Evolutionary conservation across 2,329 filamentous ascomycete genomes (phyloP).

Genomic region (Dactylellina drechsleri): DNA sequence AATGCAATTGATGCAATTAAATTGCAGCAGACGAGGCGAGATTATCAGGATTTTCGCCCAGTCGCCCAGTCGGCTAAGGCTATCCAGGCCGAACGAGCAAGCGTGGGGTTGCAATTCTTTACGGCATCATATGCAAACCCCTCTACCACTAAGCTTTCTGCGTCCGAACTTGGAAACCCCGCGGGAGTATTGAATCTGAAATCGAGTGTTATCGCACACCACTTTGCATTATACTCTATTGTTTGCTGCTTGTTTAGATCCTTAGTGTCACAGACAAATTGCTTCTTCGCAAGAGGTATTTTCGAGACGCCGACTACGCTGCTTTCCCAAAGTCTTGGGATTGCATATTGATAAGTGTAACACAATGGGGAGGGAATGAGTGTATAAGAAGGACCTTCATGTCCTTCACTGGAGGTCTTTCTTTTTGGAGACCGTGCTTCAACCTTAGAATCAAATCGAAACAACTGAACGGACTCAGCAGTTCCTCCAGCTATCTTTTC

Average conservation of each 20-base stretch:
- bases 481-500: not conserved
- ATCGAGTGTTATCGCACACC: slow-evolving; percentile 21
- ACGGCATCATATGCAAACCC: slow-evolving; percentile 31
- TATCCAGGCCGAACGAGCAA: slow-evolving; percentile 11
- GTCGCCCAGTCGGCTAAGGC: slow-evolving; percentile 38
- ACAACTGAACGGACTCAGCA: slow-evolving; percentile 3
- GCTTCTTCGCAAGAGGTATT: slow-evolving; percentile 32
- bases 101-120: slow-evolving; percentile 33
- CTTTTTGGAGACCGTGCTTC: slow-evolving; percentile 43
- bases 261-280: slow-evolving; percentile 15
- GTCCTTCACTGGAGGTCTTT: slow-evolving; percentile 11
- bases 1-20: slow-evolving; percentile 14
- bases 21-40: slow-evolving; percentile 30
- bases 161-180: slow-evolving; percentile 52
- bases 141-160: slow-evolving; percentile 51
- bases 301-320: slow-evolving; percentile 50
- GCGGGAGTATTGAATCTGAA: slow-evolving; percentile 36
- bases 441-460: slow-evolving; percentile 32
- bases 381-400: slow-evolving; percentile 48
- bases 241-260: slow-evolving; percentile 20
- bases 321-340: not conserved
- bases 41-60: slow-evolving; percentile 41
- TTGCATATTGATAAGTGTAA: slow-evolving; percentile 11
- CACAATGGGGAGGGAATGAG: slow-evolving; percentile 6
- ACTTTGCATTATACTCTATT: slow-evolving; percentile 11